Evolutionary conservation across 345 rosid genomes (phyloP).

Genomic region (Gynandropsis gynandra): DNA sequence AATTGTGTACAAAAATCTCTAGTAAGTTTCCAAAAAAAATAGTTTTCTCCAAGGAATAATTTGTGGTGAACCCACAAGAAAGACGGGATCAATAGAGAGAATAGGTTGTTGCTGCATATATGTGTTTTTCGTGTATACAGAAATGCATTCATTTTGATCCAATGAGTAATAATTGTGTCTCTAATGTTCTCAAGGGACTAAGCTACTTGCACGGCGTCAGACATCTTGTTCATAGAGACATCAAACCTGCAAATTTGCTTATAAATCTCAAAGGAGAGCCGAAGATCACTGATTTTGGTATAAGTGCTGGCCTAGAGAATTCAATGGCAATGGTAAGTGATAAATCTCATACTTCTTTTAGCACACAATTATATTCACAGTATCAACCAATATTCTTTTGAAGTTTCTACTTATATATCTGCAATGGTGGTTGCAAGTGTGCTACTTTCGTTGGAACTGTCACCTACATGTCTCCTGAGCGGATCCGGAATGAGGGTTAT

Average conservation of each 20-base stretch:
- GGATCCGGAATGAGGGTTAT: conserved; percentile 71
- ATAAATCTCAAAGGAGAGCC: conserved; percentile 92
- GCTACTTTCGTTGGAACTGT: conserved; percentile 98
- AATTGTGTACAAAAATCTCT: no score
- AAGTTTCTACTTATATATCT: conserved; percentile 21
- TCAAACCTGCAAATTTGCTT: conserved; percentile 94
- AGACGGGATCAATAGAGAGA: no score
- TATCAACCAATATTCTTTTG: neutral
- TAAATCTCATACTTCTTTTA: conserved; percentile 8
- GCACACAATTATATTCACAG: neutral
- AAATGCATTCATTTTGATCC: neutral
- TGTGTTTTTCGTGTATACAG: conserved; percentile 5
- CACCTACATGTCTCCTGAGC: conserved; percentile 98
- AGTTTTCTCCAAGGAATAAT: no score
- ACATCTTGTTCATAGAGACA: conserved; percentile 93
- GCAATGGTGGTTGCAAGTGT: conserved; percentile 47
- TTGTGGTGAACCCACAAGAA: no score
- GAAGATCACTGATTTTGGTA: conserved; percentile 93
- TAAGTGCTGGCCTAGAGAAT: conserved; percentile 94
- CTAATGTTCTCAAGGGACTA: conserved; percentile 48
- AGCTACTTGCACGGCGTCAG: conserved; percentile 84
- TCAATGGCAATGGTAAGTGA: conserved; percentile 87
- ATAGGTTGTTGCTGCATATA: neutral
- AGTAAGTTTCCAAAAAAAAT: no score
- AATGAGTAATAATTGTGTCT: neutral